A percentile compares a stretch with the other conserved stretches of the same genome.
These are phyloP conservation scores for Coccomyxa subellipsoidea DNA, from an alignment of 163 green algal genomes.

Conservation along the genomic window DNA sequence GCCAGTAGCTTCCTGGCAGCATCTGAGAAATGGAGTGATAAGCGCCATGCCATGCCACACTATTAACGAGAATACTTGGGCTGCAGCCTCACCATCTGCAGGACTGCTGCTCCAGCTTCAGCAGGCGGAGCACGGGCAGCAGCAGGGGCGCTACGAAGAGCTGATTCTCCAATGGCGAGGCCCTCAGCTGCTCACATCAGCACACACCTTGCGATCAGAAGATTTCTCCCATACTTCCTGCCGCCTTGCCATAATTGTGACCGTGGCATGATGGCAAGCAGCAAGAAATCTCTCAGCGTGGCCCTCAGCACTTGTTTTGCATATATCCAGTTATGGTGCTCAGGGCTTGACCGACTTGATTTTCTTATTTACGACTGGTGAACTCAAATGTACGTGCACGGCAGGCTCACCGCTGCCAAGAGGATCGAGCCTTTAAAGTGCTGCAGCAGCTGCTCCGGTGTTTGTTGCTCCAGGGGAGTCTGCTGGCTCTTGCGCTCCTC, in stretches of 20 bases:
- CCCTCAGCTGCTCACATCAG: background rate
- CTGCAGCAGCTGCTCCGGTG: background rate
- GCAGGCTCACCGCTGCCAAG: background rate
- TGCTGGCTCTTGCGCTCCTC: background rate
- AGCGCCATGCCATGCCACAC: background rate
- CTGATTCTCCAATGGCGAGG: background rate
- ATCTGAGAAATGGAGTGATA: background rate
- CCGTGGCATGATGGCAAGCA: background rate
- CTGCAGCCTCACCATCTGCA: background rate
- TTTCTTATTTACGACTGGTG: too few species aligned
- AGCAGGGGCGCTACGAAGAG: background rate
- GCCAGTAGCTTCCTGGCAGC: background rate
- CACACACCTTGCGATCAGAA: too few species aligned
- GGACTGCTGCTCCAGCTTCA: background rate
- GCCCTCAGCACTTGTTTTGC: background rate
- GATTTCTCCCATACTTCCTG: background rate
- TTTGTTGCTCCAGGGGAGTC: background rate
- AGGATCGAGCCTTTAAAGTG: background rate
- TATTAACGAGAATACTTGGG: background rate
- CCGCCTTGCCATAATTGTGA: background rate
- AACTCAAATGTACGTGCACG: background rate
- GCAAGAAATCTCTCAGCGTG: background rate
- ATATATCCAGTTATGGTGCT: background rate
- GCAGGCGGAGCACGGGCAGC: background rate
- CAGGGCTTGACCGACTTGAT: too few species aligned